phyloP scores from a whole-genome alignment of 1,284 basidiomycete species.

The Inonotus hispidus region DNA sequence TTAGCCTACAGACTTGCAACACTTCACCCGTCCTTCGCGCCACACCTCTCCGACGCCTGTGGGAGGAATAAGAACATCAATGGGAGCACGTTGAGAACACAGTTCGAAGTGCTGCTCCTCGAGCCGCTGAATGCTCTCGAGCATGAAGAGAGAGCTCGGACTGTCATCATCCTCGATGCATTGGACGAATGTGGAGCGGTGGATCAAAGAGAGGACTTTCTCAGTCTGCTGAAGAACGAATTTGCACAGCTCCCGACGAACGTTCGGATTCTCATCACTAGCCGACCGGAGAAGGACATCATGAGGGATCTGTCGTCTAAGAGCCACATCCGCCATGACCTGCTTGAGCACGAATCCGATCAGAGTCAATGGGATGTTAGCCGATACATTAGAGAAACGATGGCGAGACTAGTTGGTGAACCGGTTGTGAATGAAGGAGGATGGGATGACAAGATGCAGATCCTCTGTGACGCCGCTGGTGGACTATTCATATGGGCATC shows the following conservation, averaged over 20 bases:
- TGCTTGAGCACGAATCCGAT: not conserved
- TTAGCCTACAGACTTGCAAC: not conserved
- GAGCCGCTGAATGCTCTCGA: not conserved
- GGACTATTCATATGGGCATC: constrained; percentile 3
- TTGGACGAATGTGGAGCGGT: not conserved
- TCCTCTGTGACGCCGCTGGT: not conserved
- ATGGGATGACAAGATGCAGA: not conserved
- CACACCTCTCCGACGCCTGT: not conserved
- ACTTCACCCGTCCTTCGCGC: constrained; percentile 14
- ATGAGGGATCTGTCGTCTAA: not conserved
- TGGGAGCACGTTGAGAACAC: not conserved
- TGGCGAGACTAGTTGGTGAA: not conserved
- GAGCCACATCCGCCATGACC: not conserved
- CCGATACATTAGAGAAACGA: not conserved
- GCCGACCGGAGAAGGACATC: not conserved
- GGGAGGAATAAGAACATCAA: not conserved
- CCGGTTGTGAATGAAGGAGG: not conserved
- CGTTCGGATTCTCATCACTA: constrained; percentile 1
- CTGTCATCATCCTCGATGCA: not conserved
- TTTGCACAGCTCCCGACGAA: not conserved
- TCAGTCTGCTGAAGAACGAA: not conserved
- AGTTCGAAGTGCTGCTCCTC: not conserved
- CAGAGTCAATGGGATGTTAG: not conserved
- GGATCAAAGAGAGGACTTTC: not conserved
- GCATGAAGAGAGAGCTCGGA: not conserved